A percentile compares a stretch with the other conserved stretches of the same genome.
These are phyloP conservation scores for Capsicum chinense DNA, from an alignment of 257 asterid genomes.

Conservation along the genomic window DNA sequence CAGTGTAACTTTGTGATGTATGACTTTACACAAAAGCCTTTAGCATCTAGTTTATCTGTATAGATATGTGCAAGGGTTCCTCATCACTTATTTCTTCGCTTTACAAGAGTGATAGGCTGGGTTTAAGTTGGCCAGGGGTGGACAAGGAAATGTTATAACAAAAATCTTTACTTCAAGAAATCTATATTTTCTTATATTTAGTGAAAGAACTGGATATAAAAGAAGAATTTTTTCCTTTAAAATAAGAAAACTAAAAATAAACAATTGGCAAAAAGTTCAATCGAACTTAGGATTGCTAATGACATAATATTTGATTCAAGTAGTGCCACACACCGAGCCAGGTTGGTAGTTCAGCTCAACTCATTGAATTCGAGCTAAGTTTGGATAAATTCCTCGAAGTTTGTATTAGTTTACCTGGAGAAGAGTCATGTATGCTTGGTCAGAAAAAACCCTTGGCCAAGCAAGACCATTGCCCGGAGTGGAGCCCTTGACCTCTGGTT, in stretches of 20 bases:
- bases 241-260: not conserved
- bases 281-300: not conserved
- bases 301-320: not conserved
- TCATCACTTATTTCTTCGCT: not conserved
- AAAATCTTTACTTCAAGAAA: not conserved
- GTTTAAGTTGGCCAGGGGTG: not conserved
- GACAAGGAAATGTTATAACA: not conserved
- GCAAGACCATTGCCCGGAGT: not conserved
- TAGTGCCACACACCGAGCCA: not conserved
- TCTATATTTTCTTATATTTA: not conserved
- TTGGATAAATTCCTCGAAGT: not conserved
- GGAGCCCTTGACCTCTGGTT: not conserved
- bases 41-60: not conserved
- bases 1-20: not conserved
- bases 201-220: not conserved
- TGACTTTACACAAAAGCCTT: not conserved
- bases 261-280: not conserved
- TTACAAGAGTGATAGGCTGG: not conserved
- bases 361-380: not conserved
- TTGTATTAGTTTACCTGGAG: not conserved
- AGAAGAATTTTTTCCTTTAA: not conserved
- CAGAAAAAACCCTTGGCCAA: not conserved
- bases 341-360: not conserved
- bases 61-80: not conserved
- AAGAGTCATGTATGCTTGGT: not conserved